Evolutionary conservation across 78 protist genomes (phyloP).

Genomic region (Cavenderia fasciculata): DNA sequence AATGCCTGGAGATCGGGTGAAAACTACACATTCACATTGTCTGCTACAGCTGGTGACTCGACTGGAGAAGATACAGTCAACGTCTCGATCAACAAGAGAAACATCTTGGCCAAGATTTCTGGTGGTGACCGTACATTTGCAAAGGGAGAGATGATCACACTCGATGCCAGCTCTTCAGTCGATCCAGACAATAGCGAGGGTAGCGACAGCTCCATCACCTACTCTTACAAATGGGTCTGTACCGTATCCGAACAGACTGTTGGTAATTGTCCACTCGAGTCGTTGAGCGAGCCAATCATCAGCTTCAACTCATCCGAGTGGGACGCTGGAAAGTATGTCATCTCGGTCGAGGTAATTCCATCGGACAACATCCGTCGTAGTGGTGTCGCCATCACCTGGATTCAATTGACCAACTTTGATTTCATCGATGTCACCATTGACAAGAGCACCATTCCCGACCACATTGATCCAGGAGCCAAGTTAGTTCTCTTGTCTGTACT

Average conservation of each 20-base stretch:
- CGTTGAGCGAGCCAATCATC: not conserved
- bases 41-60: slow-evolving; percentile 10
- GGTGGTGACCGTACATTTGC: slow-evolving; percentile 45
- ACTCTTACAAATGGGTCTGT: slow-evolving; percentile 25
- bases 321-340: slow-evolving; percentile 5
- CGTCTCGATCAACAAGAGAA: not conserved
- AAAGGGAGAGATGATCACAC: not conserved
- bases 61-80: not conserved
- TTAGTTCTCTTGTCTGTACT: slow-evolving; percentile 2
- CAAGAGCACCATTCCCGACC: not conserved
- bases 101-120: not conserved
- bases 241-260: not conserved
- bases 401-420: not conserved
- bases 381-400: not conserved
- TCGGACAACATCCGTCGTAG: not conserved
- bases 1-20: slow-evolving; percentile 9
- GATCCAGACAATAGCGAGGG: not conserved
- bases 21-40: slow-evolving; percentile 4
- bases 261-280: not conserved
- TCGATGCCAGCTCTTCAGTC: slow-evolving; percentile 6
- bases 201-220: not conserved
- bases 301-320: not conserved
- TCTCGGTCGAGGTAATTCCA: slow-evolving; percentile 27
- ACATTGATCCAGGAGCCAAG: slow-evolving; percentile 34
- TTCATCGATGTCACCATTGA: slow-evolving; percentile 29